Evolutionary conservation across 139 green algal genomes (phyloP).

Genomic region (Picochlorum sp.): DNA sequence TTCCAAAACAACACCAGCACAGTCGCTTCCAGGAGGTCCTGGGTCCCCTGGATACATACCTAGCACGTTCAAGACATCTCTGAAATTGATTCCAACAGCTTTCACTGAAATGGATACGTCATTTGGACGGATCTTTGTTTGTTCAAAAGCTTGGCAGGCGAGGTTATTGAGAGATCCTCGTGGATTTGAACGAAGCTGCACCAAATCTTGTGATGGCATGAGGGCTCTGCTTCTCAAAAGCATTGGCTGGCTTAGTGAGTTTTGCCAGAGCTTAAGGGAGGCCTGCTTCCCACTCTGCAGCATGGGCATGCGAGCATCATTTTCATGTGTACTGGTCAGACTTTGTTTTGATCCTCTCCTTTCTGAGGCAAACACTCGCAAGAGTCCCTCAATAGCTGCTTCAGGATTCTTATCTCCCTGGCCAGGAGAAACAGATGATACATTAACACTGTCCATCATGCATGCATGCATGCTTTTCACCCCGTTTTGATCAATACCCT

Average conservation of each 20-base stretch:
- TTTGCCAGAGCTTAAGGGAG: neutral
- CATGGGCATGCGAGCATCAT: neutral
- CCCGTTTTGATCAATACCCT: too few relatives aligned
- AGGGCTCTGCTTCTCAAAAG: conserved; percentile 14
- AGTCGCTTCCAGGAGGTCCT: conserved; percentile 38
- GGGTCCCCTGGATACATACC: conserved; percentile 44
- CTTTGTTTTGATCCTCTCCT: neutral
- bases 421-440: neutral
- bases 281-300: too few relatives aligned
- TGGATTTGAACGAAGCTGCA: conserved; percentile 33
- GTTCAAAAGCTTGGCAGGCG: conserved; percentile 17
- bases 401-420: neutral
- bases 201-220: conserved; percentile 10
- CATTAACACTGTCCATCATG: neutral
- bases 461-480: neutral
- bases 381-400: conserved; percentile 23
- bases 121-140: neutral
- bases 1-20: conserved; percentile 3
- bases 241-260: neutral
- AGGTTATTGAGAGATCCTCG: conserved; percentile 53
- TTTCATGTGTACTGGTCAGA: neutral
- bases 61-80: conserved; percentile 46
- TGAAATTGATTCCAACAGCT: conserved; percentile 52
- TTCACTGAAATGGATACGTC: conserved; percentile 34
- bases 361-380: conserved; percentile 26